Conservation (phyloP, 2,329 filamentous ascomycete species). For the Aspergillus sp. region DNA sequence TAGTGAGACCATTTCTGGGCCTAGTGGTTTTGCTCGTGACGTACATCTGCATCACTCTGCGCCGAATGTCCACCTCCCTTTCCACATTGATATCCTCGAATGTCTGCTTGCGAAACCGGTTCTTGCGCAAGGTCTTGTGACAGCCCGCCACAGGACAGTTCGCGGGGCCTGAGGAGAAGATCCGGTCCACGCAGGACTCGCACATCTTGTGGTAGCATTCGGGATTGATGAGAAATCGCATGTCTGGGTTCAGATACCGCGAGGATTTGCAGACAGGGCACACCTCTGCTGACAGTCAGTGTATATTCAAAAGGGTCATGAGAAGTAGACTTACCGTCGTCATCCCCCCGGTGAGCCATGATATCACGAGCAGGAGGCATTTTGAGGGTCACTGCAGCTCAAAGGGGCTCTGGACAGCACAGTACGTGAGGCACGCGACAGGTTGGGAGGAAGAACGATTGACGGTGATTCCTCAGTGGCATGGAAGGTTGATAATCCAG, state of each 20-base stretch:
- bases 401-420: background rate
- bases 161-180: slow-evolving; percentile 88
- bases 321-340: slow-evolving; percentile 39
- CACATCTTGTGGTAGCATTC: slow-evolving; percentile 99
- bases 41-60: slow-evolving; percentile 67
- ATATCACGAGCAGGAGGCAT: slow-evolving; percentile 39
- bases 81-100: slow-evolving; percentile 88
- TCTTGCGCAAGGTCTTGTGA: slow-evolving; percentile 79
- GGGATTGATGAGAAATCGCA: slow-evolving; percentile 94
- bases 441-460: slow-evolving; percentile 4
- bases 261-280: slow-evolving; percentile 98
- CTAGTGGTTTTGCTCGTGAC: slow-evolving; percentile 17
- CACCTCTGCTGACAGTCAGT: slow-evolving; percentile 59
- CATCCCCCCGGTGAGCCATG: slow-evolving; percentile 40
- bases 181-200: slow-evolving; percentile 88
- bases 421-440: background rate
- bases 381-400: slow-evolving; percentile 5
- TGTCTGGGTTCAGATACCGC: slow-evolving; percentile 90
- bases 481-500: slow-evolving; percentile 17
- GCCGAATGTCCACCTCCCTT: slow-evolving; percentile 88
- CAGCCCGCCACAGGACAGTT: slow-evolving; percentile 91
- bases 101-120: slow-evolving; percentile 81
- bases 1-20: background rate
- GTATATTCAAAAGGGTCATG: slow-evolving; percentile 3
- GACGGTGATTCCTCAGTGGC: slow-evolving; percentile 10